These are phyloP conservation scores for Lagenaria siceraria DNA, from an alignment of 306 rosid species.

Conservation along the genomic window DNA sequence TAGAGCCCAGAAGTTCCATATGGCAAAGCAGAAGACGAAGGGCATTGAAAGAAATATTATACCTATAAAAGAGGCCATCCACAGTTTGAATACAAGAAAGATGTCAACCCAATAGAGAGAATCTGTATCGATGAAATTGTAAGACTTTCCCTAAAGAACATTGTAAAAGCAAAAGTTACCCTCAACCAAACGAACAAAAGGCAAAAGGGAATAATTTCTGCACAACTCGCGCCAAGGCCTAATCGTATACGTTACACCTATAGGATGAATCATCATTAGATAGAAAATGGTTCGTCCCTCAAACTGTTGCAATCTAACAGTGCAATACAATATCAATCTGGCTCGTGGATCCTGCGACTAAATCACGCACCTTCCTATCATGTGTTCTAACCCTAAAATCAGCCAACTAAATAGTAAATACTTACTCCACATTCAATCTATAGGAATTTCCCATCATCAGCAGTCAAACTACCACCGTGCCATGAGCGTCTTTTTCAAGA, in stretches of 20 bases:
- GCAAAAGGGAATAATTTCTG: slow-evolving; percentile 33
- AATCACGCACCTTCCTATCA: slow-evolving; percentile 34
- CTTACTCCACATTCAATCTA: slow-evolving; percentile 53
- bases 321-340: slow-evolving; percentile 25
- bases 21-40: background rate
- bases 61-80: slow-evolving; percentile 3
- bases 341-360: slow-evolving; percentile 18
- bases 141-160: slow-evolving; percentile 17
- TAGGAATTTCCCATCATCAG: slow-evolving; percentile 22
- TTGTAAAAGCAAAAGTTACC: slow-evolving; percentile 9
- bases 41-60: background rate
- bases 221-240: slow-evolving; percentile 53
- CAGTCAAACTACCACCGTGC: slow-evolving; percentile 28
- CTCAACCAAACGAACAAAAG: slow-evolving; percentile 8
- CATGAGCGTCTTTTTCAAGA: slow-evolving; percentile 24
- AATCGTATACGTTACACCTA: slow-evolving; percentile 48
- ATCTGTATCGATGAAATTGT: slow-evolving; percentile 5
- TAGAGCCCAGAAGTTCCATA: background rate
- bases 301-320: slow-evolving; percentile 24
- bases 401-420: slow-evolving; percentile 40
- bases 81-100: slow-evolving; percentile 5
- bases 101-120: background rate
- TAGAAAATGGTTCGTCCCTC: slow-evolving; percentile 30
- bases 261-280: slow-evolving; percentile 30
- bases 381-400: slow-evolving; percentile 44